phyloP scores from a whole-genome alignment of 257 asterid genomes.

The Plectranthus barbatus region DNA sequence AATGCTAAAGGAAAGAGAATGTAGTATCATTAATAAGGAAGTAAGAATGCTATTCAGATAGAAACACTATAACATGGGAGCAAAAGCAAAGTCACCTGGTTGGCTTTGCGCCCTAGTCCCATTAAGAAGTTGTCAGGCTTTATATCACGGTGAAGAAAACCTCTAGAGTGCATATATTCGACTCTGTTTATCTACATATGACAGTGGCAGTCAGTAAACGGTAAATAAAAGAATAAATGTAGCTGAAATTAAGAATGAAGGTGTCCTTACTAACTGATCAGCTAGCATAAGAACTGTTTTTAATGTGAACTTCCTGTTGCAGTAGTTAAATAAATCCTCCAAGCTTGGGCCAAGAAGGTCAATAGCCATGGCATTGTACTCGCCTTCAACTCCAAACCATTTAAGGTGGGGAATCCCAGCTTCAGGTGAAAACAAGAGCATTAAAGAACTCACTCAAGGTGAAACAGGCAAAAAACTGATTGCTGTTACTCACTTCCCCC shows the following conservation, averaged over 20 bases:
- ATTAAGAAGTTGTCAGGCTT: slow-evolving; percentile 97
- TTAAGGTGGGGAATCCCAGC: slow-evolving; percentile 95
- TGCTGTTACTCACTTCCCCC: slow-evolving; percentile 82
- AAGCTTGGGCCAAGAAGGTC: slow-evolving; percentile 97
- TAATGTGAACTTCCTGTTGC: slow-evolving; percentile 80
- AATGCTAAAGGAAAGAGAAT: slow-evolving; percentile 10
- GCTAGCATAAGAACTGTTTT: slow-evolving; percentile 95
- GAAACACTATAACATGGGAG: not conserved
- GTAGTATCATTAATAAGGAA: not conserved
- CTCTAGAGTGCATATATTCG: slow-evolving; percentile 95
- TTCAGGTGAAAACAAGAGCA: slow-evolving; percentile 26
- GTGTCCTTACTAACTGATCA: slow-evolving; percentile 71
- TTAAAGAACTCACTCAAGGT: not conserved
- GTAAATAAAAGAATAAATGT: not conserved
- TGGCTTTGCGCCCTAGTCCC: slow-evolving; percentile 99
- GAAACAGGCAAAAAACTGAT: too few relatives aligned
- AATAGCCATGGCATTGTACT: slow-evolving; percentile 87
- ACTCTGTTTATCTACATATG: slow-evolving; percentile 76
- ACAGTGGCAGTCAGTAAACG: slow-evolving; percentile 3
- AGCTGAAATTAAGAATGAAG: not conserved
- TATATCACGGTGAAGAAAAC: slow-evolving; percentile 96
- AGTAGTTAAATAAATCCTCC: slow-evolving; percentile 92
- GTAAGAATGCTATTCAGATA: not conserved
- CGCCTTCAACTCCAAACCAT: slow-evolving; percentile 98
- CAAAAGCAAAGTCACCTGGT: slow-evolving; percentile 57